Evolutionary conservation across 163 green algal species (phyloP), one percentile per base, ranked within the genome.

Genomic region (Scenedesmus sp.): DNA sequence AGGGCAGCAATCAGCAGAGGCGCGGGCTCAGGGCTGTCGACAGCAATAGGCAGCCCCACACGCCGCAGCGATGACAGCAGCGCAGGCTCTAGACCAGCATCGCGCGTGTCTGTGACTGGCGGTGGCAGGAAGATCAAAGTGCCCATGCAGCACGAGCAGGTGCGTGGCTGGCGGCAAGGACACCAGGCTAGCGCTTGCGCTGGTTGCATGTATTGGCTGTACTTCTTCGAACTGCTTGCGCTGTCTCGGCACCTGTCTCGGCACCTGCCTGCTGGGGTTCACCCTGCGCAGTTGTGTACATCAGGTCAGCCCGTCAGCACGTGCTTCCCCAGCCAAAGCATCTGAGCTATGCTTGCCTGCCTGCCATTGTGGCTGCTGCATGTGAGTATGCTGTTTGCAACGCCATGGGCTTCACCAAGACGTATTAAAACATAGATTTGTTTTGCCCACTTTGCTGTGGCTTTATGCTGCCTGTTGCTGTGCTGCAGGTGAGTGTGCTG

Each of bases 401-500:
- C 15, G 16, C 66, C 16, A 76, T 26, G 66, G 66, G 16, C 66
- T 7, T 13, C 64, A 20, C 64, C 18, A 64, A 15, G 59, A 64
- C 59, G 59, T 46, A 46, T 46, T 46, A 1, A 1, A 46, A 46
- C 34, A 46, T 46, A 46, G 34, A 46, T 46, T 46, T 79, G 23
- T 79, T 6, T 3, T 76, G 66, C 23, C 23, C 46, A 15, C 23
- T 15, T 2, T 46, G 23, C 70, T 54, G 82, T 55, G 16, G 46
- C 8, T 23, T 26, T 86, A 55, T 86, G 82, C 56, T 54, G 55
- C 15, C 13, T 86, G 7, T 16, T 18, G 54, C 9, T 77, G 57
- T 77, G 23, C 34, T 56, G 57, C 83, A 57, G 83, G 88, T 91
- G 5, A 66, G 34, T 55, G 74, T 91, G n/a, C 56, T 91, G 76